Evolutionary conservation across 2,329 filamentous ascomycete genomes (phyloP), one percentile per base, ranked within the genome.

Genomic region (Xenoacremonium recifei): DNA sequence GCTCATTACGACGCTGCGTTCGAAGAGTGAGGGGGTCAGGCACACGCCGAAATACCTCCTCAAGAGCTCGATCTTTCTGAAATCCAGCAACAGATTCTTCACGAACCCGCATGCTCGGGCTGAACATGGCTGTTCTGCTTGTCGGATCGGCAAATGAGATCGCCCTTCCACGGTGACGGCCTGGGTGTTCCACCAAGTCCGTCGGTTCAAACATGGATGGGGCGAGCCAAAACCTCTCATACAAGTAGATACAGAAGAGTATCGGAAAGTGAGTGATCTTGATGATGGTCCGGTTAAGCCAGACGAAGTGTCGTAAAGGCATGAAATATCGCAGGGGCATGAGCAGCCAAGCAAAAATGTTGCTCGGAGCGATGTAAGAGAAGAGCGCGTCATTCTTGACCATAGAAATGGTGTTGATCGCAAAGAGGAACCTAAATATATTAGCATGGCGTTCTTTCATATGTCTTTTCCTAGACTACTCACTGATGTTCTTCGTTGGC

Each of bases 301-400:
- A 84, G 50, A 97, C 84, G 57, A 93, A 97, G 36, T 83, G 79
- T 30, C 80, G 80, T 53, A 96, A 83, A 0, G 90, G 82, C 70
- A 96, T 82, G 55, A 82, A 71, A 61, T 86, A 95, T 49, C 91
- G 80, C 33, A 95, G 64, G 0, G 92, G 92, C 57, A 90, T 90
- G 20, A 96, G 72, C 1, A 92, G 61, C 92, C 91, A 97, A 2
- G 89, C 91, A 49, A 96, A 78, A 21, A 96, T 86, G 60, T 97
- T 97, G 12, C 87, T 85, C 0, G 92, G 92, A 2, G 92, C 87
- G 47, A 96, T 80, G 61, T 96, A 96, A 4, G 89, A 95, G 71
- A 97, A 97, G 0, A 96, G 72, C 0, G 90, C 87, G 62, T 97
- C 92, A n/a, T 93, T 96, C 65, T 96, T 97, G 51, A 96, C 92